Conservation (phyloP, 2,329 filamentous ascomycete species). For the Phyllosticta citriasiana region DNA sequence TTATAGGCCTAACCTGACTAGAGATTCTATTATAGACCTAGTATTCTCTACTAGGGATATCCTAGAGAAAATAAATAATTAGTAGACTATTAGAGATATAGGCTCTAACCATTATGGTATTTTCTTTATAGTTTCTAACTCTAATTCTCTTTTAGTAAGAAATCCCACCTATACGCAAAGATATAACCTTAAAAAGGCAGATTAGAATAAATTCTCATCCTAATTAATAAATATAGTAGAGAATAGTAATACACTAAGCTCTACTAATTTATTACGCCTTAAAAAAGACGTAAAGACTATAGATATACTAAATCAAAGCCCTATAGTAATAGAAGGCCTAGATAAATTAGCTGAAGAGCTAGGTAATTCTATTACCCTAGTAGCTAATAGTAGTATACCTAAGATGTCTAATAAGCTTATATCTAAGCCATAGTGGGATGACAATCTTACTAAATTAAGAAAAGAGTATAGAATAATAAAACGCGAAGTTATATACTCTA, state of each 20-base stretch:
- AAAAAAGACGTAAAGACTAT: no score
- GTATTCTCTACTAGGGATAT: neutral
- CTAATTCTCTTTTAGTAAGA: neutral
- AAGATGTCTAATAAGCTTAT: neutral
- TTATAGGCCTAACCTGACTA: neutral
- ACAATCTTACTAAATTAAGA: neutral
- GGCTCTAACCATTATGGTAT: neutral
- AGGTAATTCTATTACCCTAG: neutral
- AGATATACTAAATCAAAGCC: neutral
- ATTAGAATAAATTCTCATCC: neutral
- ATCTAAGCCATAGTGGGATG: neutral
- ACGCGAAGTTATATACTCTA: slow-evolving; percentile 13
- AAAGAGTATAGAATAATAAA: no score
- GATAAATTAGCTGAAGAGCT: neutral
- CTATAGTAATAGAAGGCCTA: no score
- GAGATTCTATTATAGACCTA: neutral
- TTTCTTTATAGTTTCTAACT: neutral
- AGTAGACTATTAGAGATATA: neutral
- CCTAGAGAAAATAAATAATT: neutral
- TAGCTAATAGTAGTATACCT: neutral
- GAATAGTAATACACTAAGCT: no score
- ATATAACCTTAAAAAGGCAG: neutral
- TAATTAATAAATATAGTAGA: no score
- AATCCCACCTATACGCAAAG: neutral
- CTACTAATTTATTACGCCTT: no score